Percentiles rank a stretch among this genome's conserved stretches.
Evolutionary conservation across 768 basidiomycete species (phyloP).

Genomic region (Megacollybia marginata): DNA sequence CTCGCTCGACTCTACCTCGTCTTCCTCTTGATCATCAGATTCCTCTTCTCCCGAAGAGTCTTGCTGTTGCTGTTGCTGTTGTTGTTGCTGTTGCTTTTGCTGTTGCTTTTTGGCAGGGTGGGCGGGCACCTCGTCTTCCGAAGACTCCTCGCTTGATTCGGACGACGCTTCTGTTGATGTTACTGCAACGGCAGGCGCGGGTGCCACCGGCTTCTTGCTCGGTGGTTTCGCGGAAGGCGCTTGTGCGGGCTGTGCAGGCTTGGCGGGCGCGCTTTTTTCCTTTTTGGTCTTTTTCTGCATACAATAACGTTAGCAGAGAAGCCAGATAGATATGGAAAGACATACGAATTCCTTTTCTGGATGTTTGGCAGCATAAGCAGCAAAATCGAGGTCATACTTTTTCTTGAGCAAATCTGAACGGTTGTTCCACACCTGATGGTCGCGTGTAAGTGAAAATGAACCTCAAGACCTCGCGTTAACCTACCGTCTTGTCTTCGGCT

Average conservation of each 20-base stretch:
- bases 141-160: constrained; percentile 21
- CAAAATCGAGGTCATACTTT: constrained; percentile 56
- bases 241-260: constrained; percentile 13
- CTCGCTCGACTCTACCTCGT: not conserved
- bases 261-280: constrained; percentile 15
- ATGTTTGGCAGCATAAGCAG: constrained; percentile 53
- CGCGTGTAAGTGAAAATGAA: constrained; percentile 7
- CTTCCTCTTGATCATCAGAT: not conserved
- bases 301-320: constrained; percentile 18
- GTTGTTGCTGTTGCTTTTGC: constrained; percentile 15
- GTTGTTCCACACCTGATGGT: constrained; percentile 43
- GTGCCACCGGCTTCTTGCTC: constrained; percentile 24
- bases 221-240: constrained; percentile 20
- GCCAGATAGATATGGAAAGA: constrained; percentile 31
- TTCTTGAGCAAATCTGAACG: constrained; percentile 54
- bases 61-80: constrained; percentile 8
- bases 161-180: constrained; percentile 13
- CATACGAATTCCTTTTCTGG: constrained; percentile 38
- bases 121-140: constrained; percentile 28
- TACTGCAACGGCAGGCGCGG: constrained; percentile 11
- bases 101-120: constrained; percentile 11
- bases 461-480: constrained; percentile 18
- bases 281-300: constrained; percentile 10
- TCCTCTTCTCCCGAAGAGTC: not conserved
- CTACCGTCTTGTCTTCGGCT: constrained; percentile 66